These are phyloP conservation scores for Nemania diffusa DNA, from an alignment of 2,329 filamentous ascomycete species.

Conservation along the genomic window DNA sequence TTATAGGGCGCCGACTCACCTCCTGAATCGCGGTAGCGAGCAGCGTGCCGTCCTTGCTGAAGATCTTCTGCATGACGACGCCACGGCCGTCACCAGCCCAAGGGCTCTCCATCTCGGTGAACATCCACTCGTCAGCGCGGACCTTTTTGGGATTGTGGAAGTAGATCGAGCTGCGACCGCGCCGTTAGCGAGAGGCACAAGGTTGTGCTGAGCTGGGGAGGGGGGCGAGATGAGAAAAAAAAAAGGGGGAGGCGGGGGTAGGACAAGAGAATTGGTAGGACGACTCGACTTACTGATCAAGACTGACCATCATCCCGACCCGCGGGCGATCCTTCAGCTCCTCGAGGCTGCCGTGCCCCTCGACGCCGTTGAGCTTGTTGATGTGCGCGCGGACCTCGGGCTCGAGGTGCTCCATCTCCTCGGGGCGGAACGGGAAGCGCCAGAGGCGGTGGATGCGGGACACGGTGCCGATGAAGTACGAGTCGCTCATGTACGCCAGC, in stretches of 20 bases:
- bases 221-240: background rate
- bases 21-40: conserved; percentile 85
- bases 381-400: conserved; percentile 54
- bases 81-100: conserved; percentile 84
- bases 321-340: conserved; percentile 64
- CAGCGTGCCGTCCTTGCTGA: conserved; percentile 74
- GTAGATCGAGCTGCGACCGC: conserved; percentile 63
- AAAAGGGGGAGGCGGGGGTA: background rate
- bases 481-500: conserved; percentile 92
- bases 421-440: conserved; percentile 70
- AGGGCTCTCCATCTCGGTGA: conserved; percentile 80
- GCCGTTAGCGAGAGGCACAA: background rate
- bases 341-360: conserved; percentile 59
- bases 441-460: conserved; percentile 82
- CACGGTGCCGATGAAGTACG: conserved; percentile 92
- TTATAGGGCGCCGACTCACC: conserved; percentile 55
- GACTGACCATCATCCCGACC: conserved; percentile 85
- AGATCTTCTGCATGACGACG: conserved; percentile 80
- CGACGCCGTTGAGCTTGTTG: conserved; percentile 54
- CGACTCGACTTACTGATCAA: conserved; percentile 68
- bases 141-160: conserved; percentile 71
- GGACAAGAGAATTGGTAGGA: conserved; percentile 2
- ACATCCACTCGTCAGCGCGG: conserved; percentile 78
- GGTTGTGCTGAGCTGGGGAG: background rate
- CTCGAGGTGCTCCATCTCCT: conserved; percentile 64